These are phyloP conservation scores for Skeletonema marinoi DNA, from an alignment of 108 stramenopile species.

Conservation along the genomic window DNA sequence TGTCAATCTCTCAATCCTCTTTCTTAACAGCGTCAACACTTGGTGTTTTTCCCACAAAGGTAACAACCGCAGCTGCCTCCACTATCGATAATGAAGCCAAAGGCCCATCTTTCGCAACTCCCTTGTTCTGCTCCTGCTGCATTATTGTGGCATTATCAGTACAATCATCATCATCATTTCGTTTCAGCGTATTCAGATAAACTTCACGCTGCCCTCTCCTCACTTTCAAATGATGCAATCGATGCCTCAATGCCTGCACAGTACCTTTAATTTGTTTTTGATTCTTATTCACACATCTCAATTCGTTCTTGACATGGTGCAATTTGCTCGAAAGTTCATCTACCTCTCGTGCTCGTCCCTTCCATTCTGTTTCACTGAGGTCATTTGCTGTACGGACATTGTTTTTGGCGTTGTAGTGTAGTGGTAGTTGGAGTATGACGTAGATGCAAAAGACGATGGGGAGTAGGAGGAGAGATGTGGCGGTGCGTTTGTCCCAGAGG, in stretches of 20 bases:
- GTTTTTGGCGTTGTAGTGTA: constrained; percentile 28
- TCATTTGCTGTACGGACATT: constrained; percentile 1
- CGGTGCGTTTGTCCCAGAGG: constrained; percentile 18
- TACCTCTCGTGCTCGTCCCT: constrained; percentile 5
- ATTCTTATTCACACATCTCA: background rate
- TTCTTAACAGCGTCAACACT: background rate
- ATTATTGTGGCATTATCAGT: background rate
- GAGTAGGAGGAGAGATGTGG: constrained; percentile 32
- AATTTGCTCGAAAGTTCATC: constrained; percentile 6
- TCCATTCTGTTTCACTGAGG: constrained; percentile 11
- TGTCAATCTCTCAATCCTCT: background rate
- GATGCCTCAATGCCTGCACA: constrained; percentile 9
- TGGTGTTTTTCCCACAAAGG: background rate
- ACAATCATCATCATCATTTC: background rate
- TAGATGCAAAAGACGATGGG: constrained; percentile 38
- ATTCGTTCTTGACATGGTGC: constrained; percentile 4
- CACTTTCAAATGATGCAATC: constrained; percentile 17
- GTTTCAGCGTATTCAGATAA: background rate
- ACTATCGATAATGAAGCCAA: background rate
- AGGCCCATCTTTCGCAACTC: constrained; percentile 3
- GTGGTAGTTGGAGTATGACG: constrained; percentile 28
- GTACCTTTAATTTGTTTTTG: constrained; percentile 6
- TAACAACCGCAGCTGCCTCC: background rate
- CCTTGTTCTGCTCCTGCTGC: constrained; percentile 1
- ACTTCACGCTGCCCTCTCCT: constrained; percentile 26